Conservation (phyloP, 2,329 filamentous ascomycete genomes). For the Talaromyces sp. region DNA sequence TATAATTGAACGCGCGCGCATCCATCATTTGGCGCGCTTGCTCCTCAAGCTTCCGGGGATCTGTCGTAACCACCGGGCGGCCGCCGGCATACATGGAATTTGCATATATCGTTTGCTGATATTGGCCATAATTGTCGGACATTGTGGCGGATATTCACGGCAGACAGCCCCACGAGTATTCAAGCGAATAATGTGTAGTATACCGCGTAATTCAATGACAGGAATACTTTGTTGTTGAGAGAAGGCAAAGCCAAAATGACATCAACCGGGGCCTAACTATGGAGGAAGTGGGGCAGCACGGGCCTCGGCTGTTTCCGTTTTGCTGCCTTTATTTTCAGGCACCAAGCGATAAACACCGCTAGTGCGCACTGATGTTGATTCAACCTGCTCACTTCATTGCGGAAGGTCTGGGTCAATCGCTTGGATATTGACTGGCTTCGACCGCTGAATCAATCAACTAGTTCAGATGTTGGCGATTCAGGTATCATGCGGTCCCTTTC, state of each 20-base stretch:
- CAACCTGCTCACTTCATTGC: neutral
- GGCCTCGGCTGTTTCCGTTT: neutral
- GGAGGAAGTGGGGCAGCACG: neutral
- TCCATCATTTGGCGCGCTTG: conserved; percentile 49
- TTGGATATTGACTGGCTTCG: neutral
- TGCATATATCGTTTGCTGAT: conserved; percentile 47
- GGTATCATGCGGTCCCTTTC: neutral
- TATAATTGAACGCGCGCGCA: conserved; percentile 53
- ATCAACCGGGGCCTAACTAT: neutral
- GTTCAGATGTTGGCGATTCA: neutral
- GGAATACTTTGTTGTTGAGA: neutral
- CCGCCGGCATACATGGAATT: conserved; percentile 47
- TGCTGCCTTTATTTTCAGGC: neutral
- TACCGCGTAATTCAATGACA: neutral
- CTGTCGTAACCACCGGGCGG: conserved; percentile 52
- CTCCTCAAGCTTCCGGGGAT: conserved; percentile 53
- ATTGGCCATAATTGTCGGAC: conserved; percentile 39
- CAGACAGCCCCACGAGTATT: neutral
- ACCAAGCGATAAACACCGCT: neutral
- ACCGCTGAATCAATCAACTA: neutral
- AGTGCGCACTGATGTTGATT: neutral
- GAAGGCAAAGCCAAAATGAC: neutral
- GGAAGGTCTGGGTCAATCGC: neutral
- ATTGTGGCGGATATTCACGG: conserved; percentile 15
- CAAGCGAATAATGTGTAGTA: neutral